phyloP scores from a whole-genome alignment of 2,329 filamentous ascomycete species.

The Sarocladium kiliense region DNA sequence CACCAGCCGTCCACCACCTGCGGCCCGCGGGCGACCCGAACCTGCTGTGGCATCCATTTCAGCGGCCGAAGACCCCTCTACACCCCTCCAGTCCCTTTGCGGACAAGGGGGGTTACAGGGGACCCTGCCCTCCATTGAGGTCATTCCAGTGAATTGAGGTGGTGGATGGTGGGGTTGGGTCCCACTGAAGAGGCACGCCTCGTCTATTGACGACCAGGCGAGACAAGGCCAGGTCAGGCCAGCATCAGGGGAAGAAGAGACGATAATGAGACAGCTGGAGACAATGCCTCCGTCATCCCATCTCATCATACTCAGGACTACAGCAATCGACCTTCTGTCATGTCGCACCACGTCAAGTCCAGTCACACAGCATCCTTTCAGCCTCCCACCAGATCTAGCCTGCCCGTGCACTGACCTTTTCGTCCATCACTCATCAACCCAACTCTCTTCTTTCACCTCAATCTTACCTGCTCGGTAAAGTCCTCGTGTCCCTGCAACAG shows the following conservation, averaged over 20 bases:
- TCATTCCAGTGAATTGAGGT: not conserved
- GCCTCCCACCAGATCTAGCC: too few relatives aligned
- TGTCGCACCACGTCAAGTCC: not conserved
- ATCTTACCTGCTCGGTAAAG: too few relatives aligned
- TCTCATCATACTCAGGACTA: too few relatives aligned
- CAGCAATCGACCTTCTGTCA: not conserved
- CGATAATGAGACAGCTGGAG: too few relatives aligned
- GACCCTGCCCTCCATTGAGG: not conserved
- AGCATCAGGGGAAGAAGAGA: not conserved
- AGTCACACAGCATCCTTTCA: too few relatives aligned
- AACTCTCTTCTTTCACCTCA: not conserved
- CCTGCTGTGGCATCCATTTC: slow-evolving; percentile 6
- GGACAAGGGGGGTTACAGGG: not conserved
- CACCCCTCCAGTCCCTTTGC: not conserved
- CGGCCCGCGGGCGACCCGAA: slow-evolving; percentile 4
- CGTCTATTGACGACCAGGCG: not conserved
- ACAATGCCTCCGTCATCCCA: too few relatives aligned
- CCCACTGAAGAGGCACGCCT: not conserved
- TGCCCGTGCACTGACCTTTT: too few relatives aligned
- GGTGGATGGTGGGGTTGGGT: not conserved
- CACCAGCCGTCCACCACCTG: not conserved
- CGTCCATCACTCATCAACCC: not conserved
- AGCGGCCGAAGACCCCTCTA: not conserved
- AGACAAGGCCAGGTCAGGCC: not conserved
- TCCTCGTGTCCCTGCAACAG: too few relatives aligned